Evolutionary conservation across 202 grass and related monocot species (phyloP), one percentile per base, ranked within the genome.

Genomic region (Panicum hallii): DNA sequence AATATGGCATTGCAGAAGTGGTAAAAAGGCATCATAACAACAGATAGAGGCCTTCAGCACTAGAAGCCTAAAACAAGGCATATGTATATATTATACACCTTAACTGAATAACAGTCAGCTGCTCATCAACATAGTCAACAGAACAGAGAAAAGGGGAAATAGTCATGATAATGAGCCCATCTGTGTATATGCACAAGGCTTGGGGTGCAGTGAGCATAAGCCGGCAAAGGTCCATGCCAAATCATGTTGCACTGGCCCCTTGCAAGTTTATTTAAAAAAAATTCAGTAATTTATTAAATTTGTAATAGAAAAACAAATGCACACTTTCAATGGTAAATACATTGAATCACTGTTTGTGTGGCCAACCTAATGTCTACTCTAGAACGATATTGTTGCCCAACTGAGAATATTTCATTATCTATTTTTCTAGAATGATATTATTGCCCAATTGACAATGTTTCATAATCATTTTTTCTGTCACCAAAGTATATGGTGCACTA

Each of bases 1-100:
- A 68, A 28, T 23, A 80, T 38, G 45, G 53, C 77, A 76, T 40
- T 28, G 53, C 53, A 12, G n/a, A 63, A 60, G 9, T 75, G 9
- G 26, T 71, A 49, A 85, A 63, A 65, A 49, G 36, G 28, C 48
- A 73, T 52, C 44, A 22, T 2, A 1, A 2, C n/a, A 0, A 52
- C 20, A 4, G 1, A 23, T 11, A 3, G 77, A 66, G 45, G n/a
- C 40, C 58, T 46, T 41, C 45, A 38, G 41, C 9, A 58, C 46
- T 32, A 53, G 30, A 43, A 46, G 8, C 58, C 10, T 30, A 62
- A 62, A 62, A 62, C 11, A 80, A 74, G 45, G 44, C 60, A 7
- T 41, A 53, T 54, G 4, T 55, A 67, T 47, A 20, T 9, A 70
- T 62, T 62, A 28, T 28, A 11, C 23, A 62, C 58, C 10, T 11